A percentile compares a stretch with the other conserved stretches of the same genome.
Conservation (phyloP, 164 flowering plant species). For the Pachysandra terminalis region DNA sequence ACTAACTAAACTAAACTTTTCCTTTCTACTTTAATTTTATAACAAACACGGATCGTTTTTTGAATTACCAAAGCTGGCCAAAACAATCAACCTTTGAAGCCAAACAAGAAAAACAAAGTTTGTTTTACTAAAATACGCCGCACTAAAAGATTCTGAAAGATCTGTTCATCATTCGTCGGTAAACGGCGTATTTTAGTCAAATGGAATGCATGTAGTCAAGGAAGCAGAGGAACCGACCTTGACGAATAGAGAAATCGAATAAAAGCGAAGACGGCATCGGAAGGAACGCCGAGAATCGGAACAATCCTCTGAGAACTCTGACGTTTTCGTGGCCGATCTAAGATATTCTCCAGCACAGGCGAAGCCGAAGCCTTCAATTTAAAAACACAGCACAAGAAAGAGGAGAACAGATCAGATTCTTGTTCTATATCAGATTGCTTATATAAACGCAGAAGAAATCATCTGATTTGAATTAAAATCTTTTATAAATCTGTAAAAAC, state of each 20-base stretch:
- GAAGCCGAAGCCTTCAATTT: constrained; percentile 59
- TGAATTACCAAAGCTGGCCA: too few species aligned
- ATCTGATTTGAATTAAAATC: too few species aligned
- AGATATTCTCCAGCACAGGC: constrained; percentile 60
- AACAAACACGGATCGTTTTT: too few species aligned
- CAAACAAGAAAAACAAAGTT: too few species aligned
- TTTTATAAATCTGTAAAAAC: too few species aligned
- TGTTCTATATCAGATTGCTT: background rate
- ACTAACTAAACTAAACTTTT: too few species aligned
- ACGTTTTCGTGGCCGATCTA: constrained; percentile 50
- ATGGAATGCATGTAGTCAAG: too few species aligned
- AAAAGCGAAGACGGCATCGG: constrained; percentile 64
- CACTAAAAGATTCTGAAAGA: too few species aligned
- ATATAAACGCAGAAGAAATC: background rate
- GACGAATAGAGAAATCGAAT: constrained; percentile 62
- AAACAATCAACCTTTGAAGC: too few species aligned
- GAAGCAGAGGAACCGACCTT: constrained; percentile 40
- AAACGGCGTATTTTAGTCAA: background rate
- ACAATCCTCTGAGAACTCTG: constrained; percentile 40
- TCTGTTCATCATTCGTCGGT: too few species aligned
- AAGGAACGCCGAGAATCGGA: constrained; percentile 76
- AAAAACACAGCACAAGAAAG: background rate
- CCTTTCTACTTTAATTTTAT: too few species aligned
- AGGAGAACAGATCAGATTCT: background rate
- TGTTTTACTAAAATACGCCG: too few species aligned